Base-by-base conservation (phyloP, 2,329 filamentous ascomycete genomes). In the Scedosporium boydii region DNA sequence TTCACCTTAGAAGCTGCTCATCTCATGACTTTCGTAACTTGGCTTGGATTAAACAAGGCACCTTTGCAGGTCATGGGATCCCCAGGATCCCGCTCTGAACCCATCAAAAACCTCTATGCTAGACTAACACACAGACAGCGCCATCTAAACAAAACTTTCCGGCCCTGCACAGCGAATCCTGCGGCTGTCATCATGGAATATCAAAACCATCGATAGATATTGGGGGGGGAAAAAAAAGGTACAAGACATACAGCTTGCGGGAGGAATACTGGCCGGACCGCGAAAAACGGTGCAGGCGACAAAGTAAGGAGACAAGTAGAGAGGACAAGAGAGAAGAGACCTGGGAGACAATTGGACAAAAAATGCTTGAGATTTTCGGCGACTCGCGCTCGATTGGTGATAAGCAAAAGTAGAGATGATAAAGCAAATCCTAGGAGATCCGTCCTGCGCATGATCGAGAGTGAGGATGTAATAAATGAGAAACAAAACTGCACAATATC, bases 41-140 rank as follows among this genome's bases (percentile, higher is more conserved):
- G 44, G 14, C 18, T 55, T 55, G 51, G 18, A 55, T 55, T 55
- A 18, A 21, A 55, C 18, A 55, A 55, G 21, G 18, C 51, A 55
- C 59, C 23, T 53, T 60, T 51, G 59, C 59, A 53, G 59, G 59
- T 53, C 59, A 60, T 60, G 44, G 46, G 59, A 38, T 26, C 10
- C 9, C 42, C 26, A 23, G 59, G 48, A 44, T 26, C 42, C 59
- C 42, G 44, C 44, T 60, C 59, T 29, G 29, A 18, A 60, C 59
- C 38, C 29, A 38, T 60, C 26, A 18, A 48, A 55, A 27, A 27
- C 51, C 12, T 55, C 51, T 60, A 53, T 51, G 18, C 42, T 60
- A 53, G 12, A 14, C 29, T 12, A 60, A 60, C 16, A 26, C 14
- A 51, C 21, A n/a, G 26, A 53, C 27, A 60, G 44, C 44, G 44